Base-by-base conservation (phyloP, 208 protist species). In the Leishmania gerbilli region DNA sequence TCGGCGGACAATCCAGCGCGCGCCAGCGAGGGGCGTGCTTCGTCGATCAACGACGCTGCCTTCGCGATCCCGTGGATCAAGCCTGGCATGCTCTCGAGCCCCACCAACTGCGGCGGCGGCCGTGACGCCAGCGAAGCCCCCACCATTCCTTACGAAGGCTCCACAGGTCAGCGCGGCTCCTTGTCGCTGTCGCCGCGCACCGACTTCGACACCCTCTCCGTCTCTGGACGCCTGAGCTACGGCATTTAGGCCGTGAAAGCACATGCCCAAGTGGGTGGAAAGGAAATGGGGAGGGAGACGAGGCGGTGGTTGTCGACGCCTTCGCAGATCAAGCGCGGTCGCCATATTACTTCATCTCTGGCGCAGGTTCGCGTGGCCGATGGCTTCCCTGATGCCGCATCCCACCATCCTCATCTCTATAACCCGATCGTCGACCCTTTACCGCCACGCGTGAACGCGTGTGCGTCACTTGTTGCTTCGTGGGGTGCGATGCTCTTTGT, bases 121-220 rank as follows among this genome's bases (percentile, higher is more conserved):
- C 82, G 82, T 40, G 82, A 86, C 74, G 60, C 77, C 56, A 86
- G 82, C 62, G 82, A 86, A 60, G 82, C 82, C 15, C 82, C 82
- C 45, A 86, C 82, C 74, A 71, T 86, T 56, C 82, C 82, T 19
- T 86, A 86, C 49, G 82, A 86, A 37, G 82, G 82, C 27, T 86
- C 82, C 51, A 86, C 78, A 9, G 78, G 82, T 31, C 82, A 45
- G 65, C 82, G 82, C 27, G 62, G 55, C 24, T 86, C 82, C 37
- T 47, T 80, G 42, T 82, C 82, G 13, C 64, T 86, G 21, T 86
- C 82, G 51, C 82, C 82, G 55, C 77, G 82, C 64, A 86, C 77
- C 31, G 82, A 86, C 56, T 76, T 79, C 49, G 82, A 86, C 47
- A 53, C 64, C 45, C 51, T 76, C 55, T 82, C 82, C 47, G 74